Base-by-base conservation (phyloP, 306 rosid genomes). In the Vachellia pachyceras region DNA sequence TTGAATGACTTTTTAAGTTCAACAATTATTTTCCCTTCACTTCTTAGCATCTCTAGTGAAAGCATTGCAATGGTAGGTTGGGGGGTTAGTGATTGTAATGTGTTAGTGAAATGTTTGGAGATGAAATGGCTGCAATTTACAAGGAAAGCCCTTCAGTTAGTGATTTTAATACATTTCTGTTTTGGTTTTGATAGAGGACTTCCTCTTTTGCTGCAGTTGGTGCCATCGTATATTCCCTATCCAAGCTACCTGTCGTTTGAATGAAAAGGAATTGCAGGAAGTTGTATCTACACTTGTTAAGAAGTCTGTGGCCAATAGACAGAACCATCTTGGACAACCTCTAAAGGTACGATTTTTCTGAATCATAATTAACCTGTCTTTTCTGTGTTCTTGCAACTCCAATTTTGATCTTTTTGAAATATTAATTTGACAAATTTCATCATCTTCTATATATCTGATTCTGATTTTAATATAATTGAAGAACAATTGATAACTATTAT, bases 181-280 rank as follows among this genome's bases (percentile, higher is more conserved):
- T 23, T 54, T 36, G 13, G 14, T 54, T 63, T 78, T 86, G 44
- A 87, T n/a, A 64, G 64, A 68, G 68, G 17, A 46, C 80, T 73
- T 72, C 23, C 47, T 20, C 82, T 83, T 52, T 76, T 82, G 75
- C 76, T 86, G 90, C 89, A 91, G 99, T 75, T 95, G 99, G 99
- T 95, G 99, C 79, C 93, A 90, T 82, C 94, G 99, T 67, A 83
- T 95, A 52, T 91, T 95, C 58, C 99, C 99, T 42, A 91, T 95
- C 76, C 97, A 95, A 78, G 93, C 94, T 65, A 95, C 97, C 18
- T 93, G 99, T 83, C 52, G 73, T 82, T 89, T 93, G 90, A 87
- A 93, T 64, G 99, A 93, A 77, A 91, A 90, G 71, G 94, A 93
- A 50, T 83, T 95, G 47, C 88, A 77, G 5, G 84, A 73, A 60